These are phyloP conservation scores for Suillus clintonianus DNA, from an alignment of 768 basidiomycete species.

Conservation along the genomic window DNA sequence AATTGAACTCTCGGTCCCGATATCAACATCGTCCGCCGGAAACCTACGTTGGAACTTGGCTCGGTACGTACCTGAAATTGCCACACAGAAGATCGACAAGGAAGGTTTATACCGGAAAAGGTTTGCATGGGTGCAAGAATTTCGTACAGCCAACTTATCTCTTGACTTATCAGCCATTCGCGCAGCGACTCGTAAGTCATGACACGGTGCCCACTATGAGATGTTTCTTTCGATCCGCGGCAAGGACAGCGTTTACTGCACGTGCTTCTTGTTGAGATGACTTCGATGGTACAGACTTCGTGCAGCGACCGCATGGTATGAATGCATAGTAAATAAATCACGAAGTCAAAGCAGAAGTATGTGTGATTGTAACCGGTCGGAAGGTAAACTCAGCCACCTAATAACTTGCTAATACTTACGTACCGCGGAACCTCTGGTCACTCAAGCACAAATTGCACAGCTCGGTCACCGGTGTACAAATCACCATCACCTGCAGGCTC, in stretches of 20 bases:
- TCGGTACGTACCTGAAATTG: background rate
- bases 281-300: background rate
- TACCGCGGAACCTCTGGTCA: background rate
- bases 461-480: background rate
- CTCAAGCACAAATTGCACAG: background rate
- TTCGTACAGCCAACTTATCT: background rate
- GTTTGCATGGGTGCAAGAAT: background rate
- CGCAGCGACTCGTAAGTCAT: background rate
- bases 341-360: background rate
- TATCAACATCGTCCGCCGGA: background rate
- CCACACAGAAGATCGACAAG: background rate
- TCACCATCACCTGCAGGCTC: background rate
- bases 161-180: background rate
- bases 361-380: background rate
- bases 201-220: background rate
- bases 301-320: background rate
- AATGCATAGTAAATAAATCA: background rate
- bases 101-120: background rate
- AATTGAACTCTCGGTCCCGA: background rate
- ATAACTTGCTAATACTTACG: background rate
- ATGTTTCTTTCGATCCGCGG: background rate
- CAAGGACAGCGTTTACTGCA: background rate
- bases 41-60: background rate
- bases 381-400: background rate
- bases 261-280: background rate